These are phyloP conservation scores for Arachnopeziza araneosa DNA, from an alignment of 2,329 filamentous ascomycete genomes.

Conservation along the genomic window DNA sequence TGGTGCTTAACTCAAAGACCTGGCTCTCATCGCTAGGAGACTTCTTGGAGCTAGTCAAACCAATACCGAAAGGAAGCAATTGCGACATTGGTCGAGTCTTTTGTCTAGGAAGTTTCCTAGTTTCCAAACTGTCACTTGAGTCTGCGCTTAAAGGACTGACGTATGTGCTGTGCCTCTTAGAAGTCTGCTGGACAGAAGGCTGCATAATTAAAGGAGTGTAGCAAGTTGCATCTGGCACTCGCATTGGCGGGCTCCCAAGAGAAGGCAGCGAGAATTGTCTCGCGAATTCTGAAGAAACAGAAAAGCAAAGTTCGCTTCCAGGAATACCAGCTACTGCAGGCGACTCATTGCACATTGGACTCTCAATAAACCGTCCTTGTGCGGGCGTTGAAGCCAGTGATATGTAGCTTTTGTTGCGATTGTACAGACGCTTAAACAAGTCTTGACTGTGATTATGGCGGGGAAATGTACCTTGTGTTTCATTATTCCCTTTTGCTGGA, in stretches of 20 bases:
- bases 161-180: background rate
- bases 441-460: background rate
- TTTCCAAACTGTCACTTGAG: background rate
- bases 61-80: background rate
- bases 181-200: background rate
- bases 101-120: background rate
- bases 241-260: background rate
- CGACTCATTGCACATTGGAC: slow-evolving; percentile 1
- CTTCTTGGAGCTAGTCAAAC: background rate
- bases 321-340: slow-evolving; percentile 3
- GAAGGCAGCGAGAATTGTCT: background rate
- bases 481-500: slow-evolving; percentile 50
- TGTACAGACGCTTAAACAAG: background rate
- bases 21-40: background rate
- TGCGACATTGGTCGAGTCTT: background rate
- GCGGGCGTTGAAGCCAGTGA: background rate
- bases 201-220: background rate
- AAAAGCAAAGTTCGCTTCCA: slow-evolving; percentile 4
- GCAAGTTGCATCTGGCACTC: background rate
- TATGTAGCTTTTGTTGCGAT: background rate
- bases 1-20: background rate
- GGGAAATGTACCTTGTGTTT: slow-evolving; percentile 41
- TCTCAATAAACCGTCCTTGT: slow-evolving; percentile 6
- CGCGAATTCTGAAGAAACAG: background rate
- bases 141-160: background rate